phyloP scores from a whole-genome alignment of 768 basidiomycete genomes.

The Boletus tomentosulus region DNA sequence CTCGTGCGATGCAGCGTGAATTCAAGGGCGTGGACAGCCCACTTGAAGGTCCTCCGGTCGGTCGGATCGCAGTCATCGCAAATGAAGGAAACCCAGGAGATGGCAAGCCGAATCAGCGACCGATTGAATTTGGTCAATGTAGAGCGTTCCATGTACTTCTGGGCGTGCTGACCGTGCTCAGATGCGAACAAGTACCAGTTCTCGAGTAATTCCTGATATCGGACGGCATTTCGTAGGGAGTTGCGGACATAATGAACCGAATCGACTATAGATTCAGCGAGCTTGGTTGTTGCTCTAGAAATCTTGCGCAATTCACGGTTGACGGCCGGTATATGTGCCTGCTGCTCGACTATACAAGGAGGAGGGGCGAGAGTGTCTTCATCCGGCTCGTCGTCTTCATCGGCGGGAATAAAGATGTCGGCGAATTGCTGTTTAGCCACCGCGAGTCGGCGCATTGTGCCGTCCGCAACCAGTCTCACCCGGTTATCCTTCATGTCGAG shows the following conservation, averaged over 20 bases:
- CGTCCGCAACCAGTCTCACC: slow-evolving; percentile 90
- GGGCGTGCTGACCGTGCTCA: slow-evolving; percentile 88
- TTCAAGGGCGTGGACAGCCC: slow-evolving; percentile 95
- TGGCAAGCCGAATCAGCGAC: slow-evolving; percentile 82
- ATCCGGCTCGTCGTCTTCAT: slow-evolving; percentile 57
- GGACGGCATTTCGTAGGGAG: slow-evolving; percentile 54
- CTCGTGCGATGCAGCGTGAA: slow-evolving; percentile 86
- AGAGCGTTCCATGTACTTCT: slow-evolving; percentile 79
- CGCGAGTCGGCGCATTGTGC: slow-evolving; percentile 70
- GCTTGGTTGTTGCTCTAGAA: slow-evolving; percentile 78
- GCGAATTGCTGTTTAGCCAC: slow-evolving; percentile 75
- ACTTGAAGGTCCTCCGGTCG: slow-evolving; percentile 93
- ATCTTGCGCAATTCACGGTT: slow-evolving; percentile 91
- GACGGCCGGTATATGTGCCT: slow-evolving; percentile 87
- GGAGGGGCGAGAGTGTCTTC: slow-evolving; percentile 40
- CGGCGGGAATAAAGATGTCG: slow-evolving; percentile 56
- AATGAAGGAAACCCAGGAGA: slow-evolving; percentile 98
- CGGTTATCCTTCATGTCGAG: slow-evolving; percentile 81
- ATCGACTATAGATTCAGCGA: slow-evolving; percentile 90
- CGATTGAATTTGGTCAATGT: slow-evolving; percentile 74
- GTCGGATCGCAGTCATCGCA: slow-evolving; percentile 97
- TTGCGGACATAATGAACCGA: slow-evolving; percentile 84
- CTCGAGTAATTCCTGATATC: slow-evolving; percentile 80
- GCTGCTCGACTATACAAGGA: slow-evolving; percentile 66
- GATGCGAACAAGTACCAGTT: slow-evolving; percentile 98